A percentile compares a stretch with the other conserved stretches of the same genome.
These are phyloP conservation scores for Cladosporium sp. DNA, from an alignment of 2,329 filamentous ascomycete genomes.

Conservation along the genomic window DNA sequence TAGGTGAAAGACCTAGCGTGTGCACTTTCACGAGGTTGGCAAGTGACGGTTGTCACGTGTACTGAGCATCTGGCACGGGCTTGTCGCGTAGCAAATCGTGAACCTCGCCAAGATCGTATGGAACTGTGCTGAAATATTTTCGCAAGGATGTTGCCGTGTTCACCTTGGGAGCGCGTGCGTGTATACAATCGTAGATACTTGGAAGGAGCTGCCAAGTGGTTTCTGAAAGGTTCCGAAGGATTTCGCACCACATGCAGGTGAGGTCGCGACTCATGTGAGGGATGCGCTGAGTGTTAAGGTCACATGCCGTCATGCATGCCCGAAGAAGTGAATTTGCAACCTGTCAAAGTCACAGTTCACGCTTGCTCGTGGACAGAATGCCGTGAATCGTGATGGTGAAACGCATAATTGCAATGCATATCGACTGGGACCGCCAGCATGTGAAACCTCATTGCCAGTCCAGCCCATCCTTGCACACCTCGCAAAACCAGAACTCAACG, in stretches of 20 bases:
- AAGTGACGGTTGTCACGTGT: neutral
- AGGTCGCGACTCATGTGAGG: neutral
- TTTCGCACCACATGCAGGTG: neutral
- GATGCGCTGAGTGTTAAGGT: neutral
- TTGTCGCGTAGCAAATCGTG: neutral
- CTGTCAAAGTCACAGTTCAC: neutral
- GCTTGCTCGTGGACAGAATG: neutral
- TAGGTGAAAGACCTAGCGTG: neutral
- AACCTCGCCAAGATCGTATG: neutral
- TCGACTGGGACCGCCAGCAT: neutral
- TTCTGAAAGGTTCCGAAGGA: neutral
- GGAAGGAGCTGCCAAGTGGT: neutral
- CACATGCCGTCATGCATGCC: neutral
- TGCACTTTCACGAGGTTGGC: neutral
- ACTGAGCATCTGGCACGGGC: neutral
- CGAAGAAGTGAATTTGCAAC: neutral
- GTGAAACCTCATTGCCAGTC: neutral
- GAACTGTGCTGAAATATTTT: neutral
- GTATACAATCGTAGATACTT: neutral
- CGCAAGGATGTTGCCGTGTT: neutral
- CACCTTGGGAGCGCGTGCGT: neutral
- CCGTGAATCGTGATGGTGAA: neutral
- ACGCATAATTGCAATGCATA: neutral
- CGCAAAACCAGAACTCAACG: slow-evolving; percentile 1
- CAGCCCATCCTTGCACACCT: neutral